Conservation (phyloP, 768 basidiomycete genomes). For the Termitomyces sp. region DNA sequence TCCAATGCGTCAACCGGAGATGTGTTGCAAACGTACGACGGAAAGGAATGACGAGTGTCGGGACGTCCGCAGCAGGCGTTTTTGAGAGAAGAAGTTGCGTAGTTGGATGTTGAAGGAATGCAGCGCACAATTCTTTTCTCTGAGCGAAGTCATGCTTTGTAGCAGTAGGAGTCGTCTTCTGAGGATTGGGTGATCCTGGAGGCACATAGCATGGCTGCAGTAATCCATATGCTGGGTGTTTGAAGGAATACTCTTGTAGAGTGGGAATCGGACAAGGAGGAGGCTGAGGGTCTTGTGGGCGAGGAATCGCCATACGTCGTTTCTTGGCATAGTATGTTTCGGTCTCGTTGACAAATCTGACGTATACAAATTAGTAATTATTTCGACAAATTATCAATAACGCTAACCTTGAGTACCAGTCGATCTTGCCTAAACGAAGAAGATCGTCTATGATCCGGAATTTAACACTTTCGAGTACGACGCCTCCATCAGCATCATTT, state of each 20-base stretch:
- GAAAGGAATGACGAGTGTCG: slow-evolving; percentile 35
- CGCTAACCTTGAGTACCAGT: slow-evolving; percentile 39
- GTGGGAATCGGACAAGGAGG: slow-evolving; percentile 12
- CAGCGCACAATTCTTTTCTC: slow-evolving; percentile 17
- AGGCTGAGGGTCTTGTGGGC: slow-evolving; percentile 21
- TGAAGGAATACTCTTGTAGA: slow-evolving; percentile 29
- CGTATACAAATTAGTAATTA: background rate
- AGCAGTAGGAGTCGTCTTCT: background rate
- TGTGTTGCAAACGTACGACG: slow-evolving; percentile 36
- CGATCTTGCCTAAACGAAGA: slow-evolving; percentile 30
- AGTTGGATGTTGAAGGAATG: slow-evolving; percentile 22
- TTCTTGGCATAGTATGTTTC: slow-evolving; percentile 22
- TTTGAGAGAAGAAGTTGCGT: slow-evolving; percentile 30
- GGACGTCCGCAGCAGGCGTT: slow-evolving; percentile 22
- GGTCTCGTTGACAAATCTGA: slow-evolving; percentile 27
- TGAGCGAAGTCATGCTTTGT: too few species aligned
- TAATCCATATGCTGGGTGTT: slow-evolving; percentile 35
- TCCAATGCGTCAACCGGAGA: slow-evolving; percentile 36
- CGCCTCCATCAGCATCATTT: slow-evolving; percentile 37
- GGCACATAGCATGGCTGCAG: slow-evolving; percentile 33
- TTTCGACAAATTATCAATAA: background rate
- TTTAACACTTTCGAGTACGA: slow-evolving; percentile 35
- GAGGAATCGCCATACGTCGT: slow-evolving; percentile 25
- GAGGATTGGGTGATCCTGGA: background rate
- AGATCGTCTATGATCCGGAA: slow-evolving; percentile 38